A percentile compares a stretch with the other conserved stretches of the same genome.
Evolutionary conservation across 208 protist genomes (phyloP).

Genomic region (Naegleria fowleri): DNA sequence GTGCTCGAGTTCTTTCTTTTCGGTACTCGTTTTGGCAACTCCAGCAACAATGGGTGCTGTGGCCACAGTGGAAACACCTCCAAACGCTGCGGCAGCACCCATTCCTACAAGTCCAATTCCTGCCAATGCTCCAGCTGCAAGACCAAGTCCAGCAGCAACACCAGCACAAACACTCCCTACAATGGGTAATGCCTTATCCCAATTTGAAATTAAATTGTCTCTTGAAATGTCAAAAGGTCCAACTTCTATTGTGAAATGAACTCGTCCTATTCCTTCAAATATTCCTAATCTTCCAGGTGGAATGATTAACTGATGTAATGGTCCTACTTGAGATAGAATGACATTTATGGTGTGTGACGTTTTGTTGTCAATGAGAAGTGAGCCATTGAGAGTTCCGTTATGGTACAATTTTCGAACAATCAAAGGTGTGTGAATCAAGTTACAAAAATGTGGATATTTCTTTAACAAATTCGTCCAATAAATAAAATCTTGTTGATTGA

Average conservation of each 20-base stretch:
- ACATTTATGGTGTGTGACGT: background rate
- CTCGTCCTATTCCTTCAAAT: background rate
- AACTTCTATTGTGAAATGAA: background rate
- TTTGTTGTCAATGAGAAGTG: background rate
- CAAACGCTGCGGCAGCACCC: background rate
- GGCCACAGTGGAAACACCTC: background rate
- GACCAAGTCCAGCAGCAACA: background rate
- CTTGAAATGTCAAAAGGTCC: background rate
- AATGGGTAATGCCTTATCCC: background rate
- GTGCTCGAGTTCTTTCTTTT: background rate
- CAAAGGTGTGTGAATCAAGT: background rate
- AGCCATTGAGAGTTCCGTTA: background rate
- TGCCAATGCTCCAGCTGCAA: background rate
- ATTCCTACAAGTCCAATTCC: background rate
- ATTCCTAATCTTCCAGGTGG: background rate
- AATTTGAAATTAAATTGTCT: background rate
- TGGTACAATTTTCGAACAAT: background rate
- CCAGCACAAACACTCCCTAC: background rate
- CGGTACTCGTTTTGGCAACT: background rate
- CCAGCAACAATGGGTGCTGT: background rate
- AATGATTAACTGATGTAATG: background rate
- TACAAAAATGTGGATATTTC: background rate
- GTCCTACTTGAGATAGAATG: background rate
- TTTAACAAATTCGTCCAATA: background rate
- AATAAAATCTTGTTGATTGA: background rate